Evolutionary conservation across 257 asterid genomes (phyloP), one percentile per base, ranked within the genome.

Genomic region (Thymus mandschuricus): DNA sequence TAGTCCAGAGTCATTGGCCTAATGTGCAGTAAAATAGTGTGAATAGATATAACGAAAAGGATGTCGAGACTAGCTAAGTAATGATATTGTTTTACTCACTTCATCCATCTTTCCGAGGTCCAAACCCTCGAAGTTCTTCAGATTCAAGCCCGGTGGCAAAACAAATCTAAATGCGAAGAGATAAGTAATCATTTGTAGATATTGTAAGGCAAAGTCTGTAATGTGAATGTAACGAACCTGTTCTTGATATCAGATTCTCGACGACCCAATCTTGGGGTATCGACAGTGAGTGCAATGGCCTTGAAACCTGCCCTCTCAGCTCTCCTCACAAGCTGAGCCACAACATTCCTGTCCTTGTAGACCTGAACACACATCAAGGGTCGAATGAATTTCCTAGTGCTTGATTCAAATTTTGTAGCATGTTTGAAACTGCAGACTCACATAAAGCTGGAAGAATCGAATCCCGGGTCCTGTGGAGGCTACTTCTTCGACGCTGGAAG

Each of bases 211-310:
- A 52, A 15, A 51, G 55, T 75, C 30, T 8, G 12, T 10, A n/a
- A 10, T 44, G 44, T 21, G 30, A 31, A 38, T 21, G 44, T 56
- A 66, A 38, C 5, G 41, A 21, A 88, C 96, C 96, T 86, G 81
- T 92, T 92, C 89, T 89, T 92, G 28, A 92, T 92, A 80, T 92
- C 98, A 77, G 96, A 77, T 49, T 92, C 98, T 70, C 98, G 83
- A 67, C 96, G 98, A 55, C 98, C 98, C 76, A 89, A 72, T 82
- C 87, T 83, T 3, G 96, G 98, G 75, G 98, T 89, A 67, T 92
- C 98, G 51, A 92, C 96, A 11, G 98, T 89, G 41, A 92, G 98
- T 65, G 98, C 98, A 50, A 92, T 89, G 81, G 98, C 98, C 88
- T 89, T 92, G 80, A 89, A 92, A 60, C 98, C 96, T 1, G 98